Conservation (phyloP, 169 alveolate species). For the Eimeria maxima region DNA sequence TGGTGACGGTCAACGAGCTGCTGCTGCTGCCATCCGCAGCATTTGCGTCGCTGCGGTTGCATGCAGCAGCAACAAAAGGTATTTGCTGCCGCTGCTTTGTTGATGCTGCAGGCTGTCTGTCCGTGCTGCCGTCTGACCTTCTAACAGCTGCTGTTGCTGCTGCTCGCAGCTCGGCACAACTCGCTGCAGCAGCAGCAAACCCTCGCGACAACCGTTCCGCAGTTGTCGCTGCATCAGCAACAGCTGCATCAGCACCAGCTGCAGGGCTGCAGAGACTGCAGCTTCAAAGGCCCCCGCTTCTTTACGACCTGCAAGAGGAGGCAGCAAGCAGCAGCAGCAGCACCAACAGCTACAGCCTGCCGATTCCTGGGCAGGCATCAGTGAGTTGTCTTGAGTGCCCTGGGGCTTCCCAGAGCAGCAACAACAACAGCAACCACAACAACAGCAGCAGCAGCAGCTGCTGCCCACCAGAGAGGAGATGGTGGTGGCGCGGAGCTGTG, state of each 20-base stretch:
- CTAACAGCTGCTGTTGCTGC: conserved; percentile 75
- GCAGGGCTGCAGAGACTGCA: conserved; percentile 12
- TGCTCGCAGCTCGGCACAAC: conserved; percentile 46
- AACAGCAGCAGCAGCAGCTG: conserved; percentile 55
- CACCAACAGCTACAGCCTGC: neutral
- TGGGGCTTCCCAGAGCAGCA: neutral
- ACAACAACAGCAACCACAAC: conserved; percentile 11
- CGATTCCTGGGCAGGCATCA: neutral
- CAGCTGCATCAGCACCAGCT: conserved; percentile 30
- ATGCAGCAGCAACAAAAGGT: conserved; percentile 45
- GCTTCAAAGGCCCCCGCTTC: conserved; percentile 6
- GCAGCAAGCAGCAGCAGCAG: conserved; percentile 40
- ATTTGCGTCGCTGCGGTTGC: conserved; percentile 72
- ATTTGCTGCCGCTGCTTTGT: conserved; percentile 48
- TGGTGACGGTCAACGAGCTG: conserved; percentile 31
- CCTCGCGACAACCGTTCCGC: neutral
- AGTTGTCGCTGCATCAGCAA: neutral
- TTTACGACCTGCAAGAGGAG: neutral
- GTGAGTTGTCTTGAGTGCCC: neutral
- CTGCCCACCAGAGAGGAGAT: conserved; percentile 2
- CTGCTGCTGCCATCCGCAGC: conserved; percentile 78
- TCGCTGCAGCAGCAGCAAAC: conserved; percentile 23
- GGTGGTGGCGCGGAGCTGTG: conserved; percentile 75
- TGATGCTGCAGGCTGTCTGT: conserved; percentile 56
- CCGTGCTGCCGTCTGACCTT: conserved; percentile 70